These are phyloP conservation scores for Xerocomellus chrysenteron DNA, from an alignment of 768 basidiomycete species.

Conservation along the genomic window DNA sequence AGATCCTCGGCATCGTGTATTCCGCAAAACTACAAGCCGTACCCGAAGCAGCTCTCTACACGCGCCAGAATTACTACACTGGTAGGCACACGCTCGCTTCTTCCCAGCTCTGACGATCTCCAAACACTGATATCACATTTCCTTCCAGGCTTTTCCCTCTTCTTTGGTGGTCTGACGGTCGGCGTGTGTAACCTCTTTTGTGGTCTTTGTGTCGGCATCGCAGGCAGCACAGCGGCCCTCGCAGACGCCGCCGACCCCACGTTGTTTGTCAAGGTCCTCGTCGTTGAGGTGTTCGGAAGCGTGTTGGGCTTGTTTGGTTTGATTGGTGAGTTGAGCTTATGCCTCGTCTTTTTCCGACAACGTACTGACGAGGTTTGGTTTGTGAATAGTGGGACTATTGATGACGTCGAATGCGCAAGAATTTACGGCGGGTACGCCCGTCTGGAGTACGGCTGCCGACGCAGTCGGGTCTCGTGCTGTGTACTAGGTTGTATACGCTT, in stretches of 20 bases:
- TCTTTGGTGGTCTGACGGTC: constrained; percentile 96
- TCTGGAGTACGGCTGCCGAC: constrained; percentile 25
- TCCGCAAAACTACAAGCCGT: constrained; percentile 72
- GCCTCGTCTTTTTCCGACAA: neutral
- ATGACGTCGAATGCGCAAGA: constrained; percentile 69
- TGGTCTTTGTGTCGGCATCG: constrained; percentile 91
- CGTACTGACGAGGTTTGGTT: neutral
- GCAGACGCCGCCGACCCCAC: constrained; percentile 94
- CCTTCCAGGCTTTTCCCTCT: constrained; percentile 76
- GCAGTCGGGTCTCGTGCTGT: constrained; percentile 36
- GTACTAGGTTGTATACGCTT: constrained; percentile 18
- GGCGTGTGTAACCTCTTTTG: constrained; percentile 94
- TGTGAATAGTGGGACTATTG: constrained; percentile 66
- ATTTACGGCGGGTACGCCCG: constrained; percentile 43
- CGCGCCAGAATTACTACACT: constrained; percentile 88
- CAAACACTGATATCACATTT: neutral
- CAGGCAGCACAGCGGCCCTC: constrained; percentile 92
- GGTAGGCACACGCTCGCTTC: constrained; percentile 46
- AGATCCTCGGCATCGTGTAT: constrained; percentile 98
- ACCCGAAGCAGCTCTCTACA: constrained; percentile 70
- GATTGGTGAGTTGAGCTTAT: constrained; percentile 61
- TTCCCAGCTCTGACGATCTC: neutral
- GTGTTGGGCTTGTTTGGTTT: constrained; percentile 91
- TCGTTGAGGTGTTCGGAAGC: constrained; percentile 92
- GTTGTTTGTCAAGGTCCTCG: constrained; percentile 93